These are phyloP conservation scores for Aspergillus puulaauensis DNA, from an alignment of 2,329 filamentous ascomycete species.

Conservation along the genomic window DNA sequence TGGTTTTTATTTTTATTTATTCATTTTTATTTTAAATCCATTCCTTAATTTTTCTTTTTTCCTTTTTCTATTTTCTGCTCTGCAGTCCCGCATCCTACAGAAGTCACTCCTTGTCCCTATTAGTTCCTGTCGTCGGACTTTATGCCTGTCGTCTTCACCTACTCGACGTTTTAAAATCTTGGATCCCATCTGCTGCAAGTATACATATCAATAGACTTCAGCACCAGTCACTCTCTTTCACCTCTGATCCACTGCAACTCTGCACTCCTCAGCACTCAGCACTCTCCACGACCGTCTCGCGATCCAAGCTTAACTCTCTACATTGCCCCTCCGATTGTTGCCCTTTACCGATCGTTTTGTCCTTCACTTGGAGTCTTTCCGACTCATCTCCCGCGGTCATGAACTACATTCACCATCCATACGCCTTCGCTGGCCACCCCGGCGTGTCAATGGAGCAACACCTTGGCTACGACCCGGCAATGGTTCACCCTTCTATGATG, in stretches of 20 bases:
- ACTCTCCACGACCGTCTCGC: constrained; percentile 6
- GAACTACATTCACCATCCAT: constrained; percentile 42
- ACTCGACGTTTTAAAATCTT: constrained; percentile 7
- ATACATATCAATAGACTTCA: constrained; percentile 12
- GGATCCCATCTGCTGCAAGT: constrained; percentile 11
- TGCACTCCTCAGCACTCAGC: not conserved
- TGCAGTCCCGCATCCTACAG: constrained; percentile 12
- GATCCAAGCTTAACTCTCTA: constrained; percentile 7
- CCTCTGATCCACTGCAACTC: not conserved
- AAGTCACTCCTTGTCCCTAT: constrained; percentile 18
- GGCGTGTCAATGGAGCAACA: constrained; percentile 39
- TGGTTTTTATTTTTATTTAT: constrained; percentile 17
- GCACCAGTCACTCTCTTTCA: constrained; percentile 14
- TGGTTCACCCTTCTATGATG: constrained; percentile 39
- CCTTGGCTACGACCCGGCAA: constrained; percentile 35
- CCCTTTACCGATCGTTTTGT: constrained; percentile 6
- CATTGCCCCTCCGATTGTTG: not conserved
- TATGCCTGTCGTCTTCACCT: constrained; percentile 16
- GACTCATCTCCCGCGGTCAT: constrained; percentile 24
- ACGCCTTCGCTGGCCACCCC: constrained; percentile 34
- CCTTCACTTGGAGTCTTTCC: constrained; percentile 6
- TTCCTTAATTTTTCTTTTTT: constrained; percentile 15
- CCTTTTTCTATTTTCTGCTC: constrained; percentile 16
- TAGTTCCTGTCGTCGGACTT: constrained; percentile 22
- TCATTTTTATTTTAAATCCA: constrained; percentile 11